phyloP scores from a whole-genome alignment of 129 eudicot species.

The Flaveria brownii region DNA sequence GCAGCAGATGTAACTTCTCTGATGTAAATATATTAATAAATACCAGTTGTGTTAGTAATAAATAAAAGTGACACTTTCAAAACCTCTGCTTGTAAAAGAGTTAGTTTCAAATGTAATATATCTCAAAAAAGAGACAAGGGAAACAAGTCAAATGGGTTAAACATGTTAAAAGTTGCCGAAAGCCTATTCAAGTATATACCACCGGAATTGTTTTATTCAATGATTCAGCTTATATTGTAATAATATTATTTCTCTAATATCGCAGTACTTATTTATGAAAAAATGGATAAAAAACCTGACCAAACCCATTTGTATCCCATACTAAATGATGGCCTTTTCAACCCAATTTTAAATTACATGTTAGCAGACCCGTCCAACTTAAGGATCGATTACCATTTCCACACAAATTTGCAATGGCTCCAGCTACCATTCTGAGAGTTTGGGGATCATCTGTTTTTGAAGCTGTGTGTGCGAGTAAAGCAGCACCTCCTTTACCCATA shows the following conservation, averaged over 20 bases:
- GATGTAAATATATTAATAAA: conserved; percentile 18
- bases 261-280: too few relatives aligned
- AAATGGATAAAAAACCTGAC: too few relatives aligned
- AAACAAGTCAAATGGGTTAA: too few relatives aligned
- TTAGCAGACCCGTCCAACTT: too few relatives aligned
- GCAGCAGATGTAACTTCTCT: conserved; percentile 69
- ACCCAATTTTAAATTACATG: background rate
- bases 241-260: too few relatives aligned
- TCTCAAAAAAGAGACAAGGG: too few relatives aligned
- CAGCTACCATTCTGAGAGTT: conserved; percentile 98
- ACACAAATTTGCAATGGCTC: conserved; percentile 95
- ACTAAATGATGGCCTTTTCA: background rate
- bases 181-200: too few relatives aligned
- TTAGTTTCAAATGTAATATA: too few relatives aligned
- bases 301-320: background rate
- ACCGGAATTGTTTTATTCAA: too few relatives aligned
- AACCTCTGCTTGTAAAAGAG: background rate
- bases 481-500: conserved; percentile 86
- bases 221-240: too few relatives aligned
- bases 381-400: conserved; percentile 70
- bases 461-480: conserved; percentile 71
- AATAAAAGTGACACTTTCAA: background rate
- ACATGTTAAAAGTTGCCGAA: too few relatives aligned
- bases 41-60: conserved; percentile 19
- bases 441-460: conserved; percentile 85